Percentiles rank a stretch among this genome's conserved stretches.
These are phyloP conservation scores for Stagonosporopsis vannaccii DNA, from an alignment of 2,329 filamentous ascomycete genomes.

Conservation along the genomic window DNA sequence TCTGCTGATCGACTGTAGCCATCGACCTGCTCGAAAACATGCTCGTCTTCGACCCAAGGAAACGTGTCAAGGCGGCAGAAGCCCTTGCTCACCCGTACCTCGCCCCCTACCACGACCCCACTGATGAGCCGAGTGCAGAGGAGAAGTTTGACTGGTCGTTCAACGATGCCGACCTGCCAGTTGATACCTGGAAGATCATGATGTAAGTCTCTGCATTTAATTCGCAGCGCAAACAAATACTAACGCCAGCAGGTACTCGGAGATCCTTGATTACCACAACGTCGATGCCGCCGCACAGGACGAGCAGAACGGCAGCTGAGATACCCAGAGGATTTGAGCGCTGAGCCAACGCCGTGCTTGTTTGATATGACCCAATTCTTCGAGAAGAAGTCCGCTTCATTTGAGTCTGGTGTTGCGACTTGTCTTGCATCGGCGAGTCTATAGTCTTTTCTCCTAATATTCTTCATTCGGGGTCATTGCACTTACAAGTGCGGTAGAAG, in stretches of 20 bases:
- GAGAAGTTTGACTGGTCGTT: constrained; percentile 99
- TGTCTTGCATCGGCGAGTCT: constrained; percentile 26
- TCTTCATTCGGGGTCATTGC: constrained; percentile 24
- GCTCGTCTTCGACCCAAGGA: constrained; percentile 98
- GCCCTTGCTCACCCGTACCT: constrained; percentile 93
- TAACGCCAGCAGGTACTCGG: constrained; percentile 78
- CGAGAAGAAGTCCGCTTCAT: constrained; percentile 21
- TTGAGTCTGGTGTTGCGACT: constrained; percentile 20
- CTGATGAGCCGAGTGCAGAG: constrained; percentile 91
- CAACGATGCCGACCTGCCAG: constrained; percentile 95
- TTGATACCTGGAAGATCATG: constrained; percentile 99
- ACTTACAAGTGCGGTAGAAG: constrained; percentile 26
- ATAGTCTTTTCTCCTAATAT: constrained; percentile 28
- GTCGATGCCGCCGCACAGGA: constrained; percentile 70
- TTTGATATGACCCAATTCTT: constrained; percentile 22
- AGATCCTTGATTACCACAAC: constrained; percentile 98
- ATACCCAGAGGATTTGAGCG: constrained; percentile 7
- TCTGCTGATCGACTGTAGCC: constrained; percentile 59
- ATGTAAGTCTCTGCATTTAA: constrained; percentile 69
- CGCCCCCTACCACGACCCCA: constrained; percentile 94
- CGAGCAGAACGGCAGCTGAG: constrained; percentile 45
- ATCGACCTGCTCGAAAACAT: constrained; percentile 94
- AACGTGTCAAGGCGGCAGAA: constrained; percentile 85
- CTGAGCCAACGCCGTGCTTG: constrained; percentile 22
- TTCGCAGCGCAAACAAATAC: not conserved